Evolutionary conservation across 2,329 filamentous ascomycete species (phyloP).

Genomic region (Chrysoporthe cubensis): DNA sequence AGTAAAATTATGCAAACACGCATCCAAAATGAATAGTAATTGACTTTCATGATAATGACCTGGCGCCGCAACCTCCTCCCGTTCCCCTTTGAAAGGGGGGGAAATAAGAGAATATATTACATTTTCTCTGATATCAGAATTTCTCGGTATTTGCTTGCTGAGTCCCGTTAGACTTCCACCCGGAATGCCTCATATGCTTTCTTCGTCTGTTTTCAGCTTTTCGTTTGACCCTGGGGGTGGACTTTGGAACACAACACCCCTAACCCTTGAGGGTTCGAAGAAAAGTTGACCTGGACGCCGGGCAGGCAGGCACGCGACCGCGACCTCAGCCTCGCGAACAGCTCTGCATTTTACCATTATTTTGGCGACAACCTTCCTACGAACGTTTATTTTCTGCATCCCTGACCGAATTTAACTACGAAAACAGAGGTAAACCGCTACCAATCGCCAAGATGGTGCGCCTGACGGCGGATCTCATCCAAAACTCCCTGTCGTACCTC

Average conservation of each 20-base stretch:
- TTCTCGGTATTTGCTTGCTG: no score
- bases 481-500: constrained; percentile 94
- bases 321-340: constrained; percentile 12
- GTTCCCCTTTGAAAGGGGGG: no score
- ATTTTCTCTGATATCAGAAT: no score
- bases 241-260: neutral
- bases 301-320: constrained; percentile 23
- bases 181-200: neutral
- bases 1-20: neutral
- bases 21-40: no score
- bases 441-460: constrained; percentile 66
- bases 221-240: neutral
- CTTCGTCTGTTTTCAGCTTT: neutral
- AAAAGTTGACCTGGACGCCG: constrained; percentile 19
- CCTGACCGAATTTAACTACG: neutral
- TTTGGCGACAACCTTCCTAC: neutral
- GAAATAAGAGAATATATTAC: no score
- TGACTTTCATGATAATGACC: no score
- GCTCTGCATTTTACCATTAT: neutral
- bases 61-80: no score
- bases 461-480: constrained; percentile 93
- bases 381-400: neutral
- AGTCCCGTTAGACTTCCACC: no score
- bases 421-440: constrained; percentile 27
- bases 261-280: constrained; percentile 7